These are phyloP conservation scores for Phytophthora pinifolia DNA, from an alignment of 352 stramenopile genomes.

Conservation along the genomic window DNA sequence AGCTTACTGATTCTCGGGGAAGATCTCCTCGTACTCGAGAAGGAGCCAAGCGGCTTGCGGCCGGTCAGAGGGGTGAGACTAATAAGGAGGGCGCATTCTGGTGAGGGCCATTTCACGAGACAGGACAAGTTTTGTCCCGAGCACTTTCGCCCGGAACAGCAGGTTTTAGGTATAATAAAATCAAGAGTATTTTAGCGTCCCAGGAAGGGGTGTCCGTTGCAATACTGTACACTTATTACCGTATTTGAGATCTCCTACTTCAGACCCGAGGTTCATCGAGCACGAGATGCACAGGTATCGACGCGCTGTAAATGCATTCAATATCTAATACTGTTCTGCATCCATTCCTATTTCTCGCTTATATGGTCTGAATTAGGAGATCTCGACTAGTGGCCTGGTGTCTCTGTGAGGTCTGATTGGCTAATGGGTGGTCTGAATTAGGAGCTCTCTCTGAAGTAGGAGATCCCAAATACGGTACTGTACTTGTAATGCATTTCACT, in stretches of 20 bases:
- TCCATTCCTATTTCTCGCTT: background rate
- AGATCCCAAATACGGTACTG: constrained; percentile 20
- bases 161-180: no score
- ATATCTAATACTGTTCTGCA: background rate
- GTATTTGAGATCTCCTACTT: constrained; percentile 24
- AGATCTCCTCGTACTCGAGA: constrained; percentile 29
- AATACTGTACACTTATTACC: no score
- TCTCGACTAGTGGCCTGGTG: background rate
- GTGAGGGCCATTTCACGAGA: no score
- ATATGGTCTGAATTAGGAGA: constrained; percentile 14
- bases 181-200: no score
- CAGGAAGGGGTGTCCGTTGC: no score
- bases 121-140: no score
- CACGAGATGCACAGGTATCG: background rate
- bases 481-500: no score
- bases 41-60: constrained; percentile 25
- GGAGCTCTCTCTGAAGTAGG: constrained; percentile 20
- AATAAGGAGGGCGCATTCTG: no score
- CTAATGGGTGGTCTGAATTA: constrained; percentile 10
- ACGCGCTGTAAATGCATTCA: background rate
- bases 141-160: no score
- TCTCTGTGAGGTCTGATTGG: constrained; percentile 4
- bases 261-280: background rate
- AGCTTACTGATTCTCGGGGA: constrained; percentile 10
- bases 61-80: no score